Conservation (phyloP, 1,139 yeast genomes). For the Barnettozyma hawaiiensis region DNA sequence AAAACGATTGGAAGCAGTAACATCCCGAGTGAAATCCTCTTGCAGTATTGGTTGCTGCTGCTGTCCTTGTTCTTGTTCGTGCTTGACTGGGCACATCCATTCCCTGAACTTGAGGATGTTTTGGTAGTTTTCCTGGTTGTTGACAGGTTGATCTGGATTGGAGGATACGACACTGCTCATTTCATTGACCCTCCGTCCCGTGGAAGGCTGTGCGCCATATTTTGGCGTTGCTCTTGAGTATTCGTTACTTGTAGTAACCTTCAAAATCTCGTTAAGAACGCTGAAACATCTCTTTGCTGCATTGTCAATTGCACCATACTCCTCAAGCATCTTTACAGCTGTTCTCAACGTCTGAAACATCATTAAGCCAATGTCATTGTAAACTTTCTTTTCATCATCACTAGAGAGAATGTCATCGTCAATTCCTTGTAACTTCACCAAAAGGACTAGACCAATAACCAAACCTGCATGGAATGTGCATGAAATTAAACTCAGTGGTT, state of each 20-base stretch:
- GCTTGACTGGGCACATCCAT: slow-evolving; percentile 20
- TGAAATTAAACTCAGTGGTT: slow-evolving; percentile 29
- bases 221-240: not conserved
- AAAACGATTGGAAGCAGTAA: slow-evolving; percentile 15
- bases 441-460: slow-evolving; percentile 25
- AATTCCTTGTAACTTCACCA: slow-evolving; percentile 18
- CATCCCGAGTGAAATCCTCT: slow-evolving; percentile 18
- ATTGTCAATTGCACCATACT: slow-evolving; percentile 26
- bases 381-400: slow-evolving; percentile 11
- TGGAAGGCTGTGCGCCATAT: not conserved
- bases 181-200: not conserved
- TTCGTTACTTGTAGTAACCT: slow-evolving; percentile 12
- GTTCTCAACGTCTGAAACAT: slow-evolving; percentile 22
- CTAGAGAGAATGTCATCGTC: slow-evolving; percentile 18
- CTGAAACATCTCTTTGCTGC: slow-evolving; percentile 23
- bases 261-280: slow-evolving; percentile 20
- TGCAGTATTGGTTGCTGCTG: not conserved
- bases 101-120: slow-evolving; percentile 22
- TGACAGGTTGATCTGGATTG: not conserved
- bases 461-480: slow-evolving; percentile 28
- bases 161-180: not conserved
- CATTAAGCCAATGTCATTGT: slow-evolving; percentile 14
- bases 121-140: slow-evolving; percentile 16
- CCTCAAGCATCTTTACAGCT: slow-evolving; percentile 21
- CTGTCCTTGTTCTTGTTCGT: too few relatives aligned